Percentiles rank a stretch among this genome's conserved stretches.
These are phyloP conservation scores for Botrytis pseudocinerea DNA, from an alignment of 2,329 filamentous ascomycete species.

Conservation along the genomic window DNA sequence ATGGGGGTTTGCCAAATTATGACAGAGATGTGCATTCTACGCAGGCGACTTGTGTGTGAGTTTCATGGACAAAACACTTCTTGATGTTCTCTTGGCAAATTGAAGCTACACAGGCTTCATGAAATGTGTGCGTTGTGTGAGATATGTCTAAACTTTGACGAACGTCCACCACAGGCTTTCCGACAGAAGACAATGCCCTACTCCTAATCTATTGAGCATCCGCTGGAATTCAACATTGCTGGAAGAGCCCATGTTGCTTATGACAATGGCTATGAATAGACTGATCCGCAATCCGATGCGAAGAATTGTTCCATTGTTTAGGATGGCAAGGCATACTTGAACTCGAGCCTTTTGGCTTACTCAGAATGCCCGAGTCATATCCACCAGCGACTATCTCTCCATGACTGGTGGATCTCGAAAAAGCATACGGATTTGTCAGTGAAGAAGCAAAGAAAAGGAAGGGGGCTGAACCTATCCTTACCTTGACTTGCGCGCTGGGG, in stretches of 20 bases:
- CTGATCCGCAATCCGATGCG: neutral
- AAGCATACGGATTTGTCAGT: neutral
- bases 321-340: neutral
- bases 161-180: neutral
- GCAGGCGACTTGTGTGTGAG: neutral
- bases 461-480: conserved; percentile 1
- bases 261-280: neutral
- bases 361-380: neutral
- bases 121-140: neutral
- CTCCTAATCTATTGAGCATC: neutral
- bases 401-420: neutral
- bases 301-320: neutral
- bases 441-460: neutral
- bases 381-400: neutral
- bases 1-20: neutral
- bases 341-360: neutral
- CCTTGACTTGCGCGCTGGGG: neutral
- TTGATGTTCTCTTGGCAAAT: neutral
- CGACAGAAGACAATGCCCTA: neutral
- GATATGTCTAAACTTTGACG: neutral
- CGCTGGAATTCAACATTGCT: neutral
- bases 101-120: neutral
- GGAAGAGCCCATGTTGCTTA: neutral
- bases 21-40: neutral
- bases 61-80: neutral